A percentile compares a stretch with the other conserved stretches of the same genome.
Conservation (phyloP, 106 monocot species). For the Posidonia australis region DNA sequence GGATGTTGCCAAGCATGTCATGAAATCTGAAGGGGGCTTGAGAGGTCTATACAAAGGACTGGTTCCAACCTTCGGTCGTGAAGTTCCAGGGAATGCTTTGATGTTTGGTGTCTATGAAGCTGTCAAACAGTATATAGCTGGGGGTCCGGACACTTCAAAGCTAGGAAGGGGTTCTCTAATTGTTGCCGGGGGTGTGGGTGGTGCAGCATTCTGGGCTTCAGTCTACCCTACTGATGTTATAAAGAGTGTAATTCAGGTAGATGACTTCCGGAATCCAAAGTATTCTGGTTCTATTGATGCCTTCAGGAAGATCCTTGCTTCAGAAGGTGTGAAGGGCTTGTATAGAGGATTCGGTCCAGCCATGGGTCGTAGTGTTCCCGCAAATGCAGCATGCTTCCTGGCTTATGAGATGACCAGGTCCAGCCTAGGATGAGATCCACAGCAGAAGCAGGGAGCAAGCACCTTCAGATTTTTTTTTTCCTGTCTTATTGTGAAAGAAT, state of each 20-base stretch:
- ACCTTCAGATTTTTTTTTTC: not conserved
- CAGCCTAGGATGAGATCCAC: constrained; percentile 38
- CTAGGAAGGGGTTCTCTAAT: constrained; percentile 70
- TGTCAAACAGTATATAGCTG: constrained; percentile 56
- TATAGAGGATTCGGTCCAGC: constrained; percentile 95
- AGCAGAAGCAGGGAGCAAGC: too few relatives aligned
- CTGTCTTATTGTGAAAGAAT: not conserved
- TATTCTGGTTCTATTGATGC: constrained; percentile 61
- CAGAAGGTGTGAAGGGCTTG: constrained; percentile 81
- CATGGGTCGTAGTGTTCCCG: constrained; percentile 83
- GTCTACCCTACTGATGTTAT: constrained; percentile 91
- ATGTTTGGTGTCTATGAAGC: constrained; percentile 93
- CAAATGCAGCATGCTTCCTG: constrained; percentile 86
- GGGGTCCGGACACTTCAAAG: constrained; percentile 56
- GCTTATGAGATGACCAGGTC: constrained; percentile 78
- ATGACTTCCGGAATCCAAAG: constrained; percentile 71
- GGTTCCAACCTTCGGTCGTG: constrained; percentile 66
- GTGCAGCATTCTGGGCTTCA: constrained; percentile 55
- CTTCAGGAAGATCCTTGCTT: constrained; percentile 64
- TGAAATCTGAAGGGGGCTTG: constrained; percentile 60
- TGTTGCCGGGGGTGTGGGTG: constrained; percentile 69
- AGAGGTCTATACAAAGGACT: constrained; percentile 76
- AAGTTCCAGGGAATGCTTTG: constrained; percentile 78
- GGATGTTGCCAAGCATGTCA: constrained; percentile 85
- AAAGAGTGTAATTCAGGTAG: constrained; percentile 87